Conservation (phyloP, 2,329 filamentous ascomycete genomes). For the Polytolypa hystricis region DNA sequence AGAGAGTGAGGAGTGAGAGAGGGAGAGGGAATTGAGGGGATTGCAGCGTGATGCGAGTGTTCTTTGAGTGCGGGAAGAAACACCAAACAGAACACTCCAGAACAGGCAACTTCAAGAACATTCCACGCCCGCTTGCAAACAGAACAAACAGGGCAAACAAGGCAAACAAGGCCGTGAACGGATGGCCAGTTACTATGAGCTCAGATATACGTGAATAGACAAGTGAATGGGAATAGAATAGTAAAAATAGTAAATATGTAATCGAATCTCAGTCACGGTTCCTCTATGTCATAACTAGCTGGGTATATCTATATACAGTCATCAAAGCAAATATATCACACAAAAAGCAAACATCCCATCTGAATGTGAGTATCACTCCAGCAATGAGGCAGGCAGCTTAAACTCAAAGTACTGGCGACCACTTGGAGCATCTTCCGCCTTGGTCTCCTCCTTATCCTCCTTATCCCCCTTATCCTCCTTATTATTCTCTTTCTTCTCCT, state of each 20-base stretch:
- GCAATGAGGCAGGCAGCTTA: conserved; percentile 15
- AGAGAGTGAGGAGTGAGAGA: conserved; percentile 2
- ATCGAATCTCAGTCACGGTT: too few species aligned
- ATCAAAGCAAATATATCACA: neutral
- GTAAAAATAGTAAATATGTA: conserved; percentile 5
- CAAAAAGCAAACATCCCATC: neutral
- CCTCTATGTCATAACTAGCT: too few species aligned
- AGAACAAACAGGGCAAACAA: conserved; percentile 15
- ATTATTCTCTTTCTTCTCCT: conserved; percentile 5
- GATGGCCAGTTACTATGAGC: too few species aligned
- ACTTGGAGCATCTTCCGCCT: conserved; percentile 6
- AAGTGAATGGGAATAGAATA: too few species aligned
- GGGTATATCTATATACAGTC: neutral
- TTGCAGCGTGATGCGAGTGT: conserved; percentile 5
- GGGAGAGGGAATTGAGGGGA: conserved; percentile 4
- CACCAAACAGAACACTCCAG: conserved; percentile 6
- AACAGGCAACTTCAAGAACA: conserved; percentile 27
- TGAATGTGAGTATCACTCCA: conserved; percentile 14
- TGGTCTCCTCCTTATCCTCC: conserved; percentile 5
- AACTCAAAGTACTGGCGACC: conserved; percentile 12
- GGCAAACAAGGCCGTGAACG: conserved; percentile 12
- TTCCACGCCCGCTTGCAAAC: too few species aligned
- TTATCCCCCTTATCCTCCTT: conserved; percentile 6
- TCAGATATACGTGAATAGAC: too few species aligned
- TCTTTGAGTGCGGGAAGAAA: conserved; percentile 6